Evolutionary conservation across 805 yeast species (phyloP), one percentile per base, ranked within the genome.

Genomic region (Phaffomyces opuntiae): DNA sequence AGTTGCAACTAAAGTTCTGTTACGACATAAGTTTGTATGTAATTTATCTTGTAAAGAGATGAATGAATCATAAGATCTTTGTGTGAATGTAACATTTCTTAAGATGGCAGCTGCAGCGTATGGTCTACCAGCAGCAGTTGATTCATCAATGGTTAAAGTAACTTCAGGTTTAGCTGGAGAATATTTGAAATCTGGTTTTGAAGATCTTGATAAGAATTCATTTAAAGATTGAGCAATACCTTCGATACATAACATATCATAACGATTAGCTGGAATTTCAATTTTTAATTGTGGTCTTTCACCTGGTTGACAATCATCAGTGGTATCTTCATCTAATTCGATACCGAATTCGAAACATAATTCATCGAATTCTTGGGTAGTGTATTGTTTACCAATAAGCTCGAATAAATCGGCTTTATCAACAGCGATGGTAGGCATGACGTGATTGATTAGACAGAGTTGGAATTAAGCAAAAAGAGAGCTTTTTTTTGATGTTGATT

Each of bases 261-360:
- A 95, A 74, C 99, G 85, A 71, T 93, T 93, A 51, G 99, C 99
- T 48, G 96, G 97, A 53, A 95, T 82, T 67, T 93, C 99, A 60
- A 93, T 88, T 70, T 93, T 93, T 59, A 87, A 76, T 68, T 91
- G 95, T n/a, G 99, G 97, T 66, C 96, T 83, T 67, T 87, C 96
- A 53, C 80, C 86, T n/a, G 74, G 72, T 64, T 75, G 78, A 53
- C 84, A 82, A 36, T 66, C 70, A 36, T 84, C 87, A 38, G 95
- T 86, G 62, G 96, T 88, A 66, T 95, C 98, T 70, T 95, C 99
- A 65, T 93, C 99, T 51, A 93, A 77, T 72, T 93, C 99, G 55
- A 93, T 81, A 59, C 99, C 99, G 57, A 90, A 93, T 62, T 91
- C 95, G 72, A 93, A 93, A 72, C 98, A 93, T 56, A 93, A 78